Evolutionary conservation across 768 basidiomycete species (phyloP), one percentile per base, ranked within the genome.

Genomic region (Mycena chlorophos): DNA sequence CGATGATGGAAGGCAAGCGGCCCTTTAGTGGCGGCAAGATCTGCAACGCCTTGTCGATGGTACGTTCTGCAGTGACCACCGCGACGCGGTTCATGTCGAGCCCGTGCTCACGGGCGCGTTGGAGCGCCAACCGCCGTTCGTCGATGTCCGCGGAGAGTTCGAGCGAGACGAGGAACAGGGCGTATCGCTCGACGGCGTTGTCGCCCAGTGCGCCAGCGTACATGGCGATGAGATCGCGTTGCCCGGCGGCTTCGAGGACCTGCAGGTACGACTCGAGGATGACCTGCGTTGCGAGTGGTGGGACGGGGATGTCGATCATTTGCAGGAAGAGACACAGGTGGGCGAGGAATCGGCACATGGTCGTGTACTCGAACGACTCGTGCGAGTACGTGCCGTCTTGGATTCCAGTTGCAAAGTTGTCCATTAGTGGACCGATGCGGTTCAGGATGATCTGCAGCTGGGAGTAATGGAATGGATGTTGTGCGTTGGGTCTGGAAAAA

Each of bases 171-270:
- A 98, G 78, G 85, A 94, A 98, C 63, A 87, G 75, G 0, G 94
- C 94, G 63, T 98, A 98, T 30, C 92, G 87, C 63, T 94, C 89
- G 31, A 96, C 86, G 2, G 94, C 94, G 60, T 93, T 92, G 64
- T 92, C 88, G 5, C 94, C 91, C 20, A 98, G 74, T 26, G 91
- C 91, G 14, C 91, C 85, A 5, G 94, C 94, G 68, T 99, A 98
- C 77, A 97, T 84, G 0, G 96, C 94, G 13, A 98, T 94, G 17
- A 98, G 79, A 38, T 89, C 84, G 29, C 91, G 81, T 70, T 94
- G 79, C 17, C 89, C 90, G 17, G 90, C 88, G 38, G 77, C 76
- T 86, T 89, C 92, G 3, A 98, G 81, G 3, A 94, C 88, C 56
- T 84, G 83, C 4, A 98, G 81, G 66, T 98, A 99, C 0, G 89